These are phyloP conservation scores for Botrytis pseudocinerea DNA, from an alignment of 2,329 filamentous ascomycete genomes.

Conservation along the genomic window DNA sequence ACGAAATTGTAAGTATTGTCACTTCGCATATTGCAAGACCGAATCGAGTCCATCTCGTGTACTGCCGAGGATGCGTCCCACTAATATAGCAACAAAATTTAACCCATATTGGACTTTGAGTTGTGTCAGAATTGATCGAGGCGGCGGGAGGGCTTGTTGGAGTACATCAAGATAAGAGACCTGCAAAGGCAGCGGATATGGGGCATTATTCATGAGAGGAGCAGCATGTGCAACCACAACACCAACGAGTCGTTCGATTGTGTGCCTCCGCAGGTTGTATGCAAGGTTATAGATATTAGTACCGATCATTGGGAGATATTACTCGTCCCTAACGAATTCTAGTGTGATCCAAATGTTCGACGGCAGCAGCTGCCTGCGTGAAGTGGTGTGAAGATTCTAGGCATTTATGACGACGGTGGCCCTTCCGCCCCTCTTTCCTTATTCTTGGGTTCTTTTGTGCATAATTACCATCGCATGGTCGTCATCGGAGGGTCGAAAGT, in stretches of 20 bases:
- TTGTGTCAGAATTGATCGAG: too few species aligned
- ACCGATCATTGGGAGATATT: background rate
- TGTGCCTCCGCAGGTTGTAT: conserved; percentile 13
- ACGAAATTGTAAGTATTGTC: conserved; percentile 5
- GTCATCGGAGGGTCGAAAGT: background rate
- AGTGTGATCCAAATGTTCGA: conserved; percentile 1
- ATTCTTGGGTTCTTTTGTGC: background rate
- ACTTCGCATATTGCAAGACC: conserved; percentile 1
- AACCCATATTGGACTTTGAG: background rate
- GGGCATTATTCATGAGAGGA: background rate
- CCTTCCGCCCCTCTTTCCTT: background rate
- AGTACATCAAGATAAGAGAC: background rate
- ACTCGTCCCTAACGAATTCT: background rate
- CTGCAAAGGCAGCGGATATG: background rate
- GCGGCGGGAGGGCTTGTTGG: background rate
- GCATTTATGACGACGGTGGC: background rate
- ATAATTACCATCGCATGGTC: background rate
- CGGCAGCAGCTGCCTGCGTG: background rate
- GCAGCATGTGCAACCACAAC: background rate
- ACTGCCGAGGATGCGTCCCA: background rate
- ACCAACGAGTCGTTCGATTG: background rate
- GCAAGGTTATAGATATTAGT: conserved; percentile 3
- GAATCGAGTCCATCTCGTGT: background rate
- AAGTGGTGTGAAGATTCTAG: background rate
- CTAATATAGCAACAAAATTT: background rate